Evolutionary conservation across 257 asterid genomes (phyloP), one percentile per base, ranked within the genome.

Genomic region (Coffea canephora): DNA sequence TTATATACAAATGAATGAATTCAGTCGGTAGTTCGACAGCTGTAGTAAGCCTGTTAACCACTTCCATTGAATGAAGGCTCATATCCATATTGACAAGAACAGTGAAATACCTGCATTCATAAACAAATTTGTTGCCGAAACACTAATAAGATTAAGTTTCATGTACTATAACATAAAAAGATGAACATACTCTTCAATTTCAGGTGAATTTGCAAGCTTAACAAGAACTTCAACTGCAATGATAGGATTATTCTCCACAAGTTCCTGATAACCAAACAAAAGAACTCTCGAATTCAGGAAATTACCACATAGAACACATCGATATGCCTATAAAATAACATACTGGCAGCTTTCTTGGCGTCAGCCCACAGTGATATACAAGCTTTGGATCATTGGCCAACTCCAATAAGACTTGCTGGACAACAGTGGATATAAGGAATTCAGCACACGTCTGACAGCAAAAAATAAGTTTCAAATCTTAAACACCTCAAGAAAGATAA

Each of bases 1-100:
- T 91, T 75, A 95, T 95, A 82, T 93, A 93, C 81, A 94, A 91
- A 83, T 93, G 99, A 78, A 95, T 87, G 90, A 93, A 95, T 85
- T 91, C 97, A 9, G 97, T 93, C 27, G 98, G 98, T 82, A 95
- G 96, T 80, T 95, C 97, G 80, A 93, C 95, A n/a, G 97, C 89
- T 19, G 96, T 91, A 39, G 98, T 92, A 78, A 95, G 93, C 86
- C 98, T 90, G 91, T 95, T 95, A 80, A 95, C 99, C 77, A 95
- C 99, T 90, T 95, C 98, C 97, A 95, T 95, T 57, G 98, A 93
- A 79, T 95, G 99, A 86, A 95, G 99, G 86, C 99, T 95, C 99
- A 95, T 95, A 85, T 95, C 99, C 98, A 95, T 93, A 87, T 87
- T 93, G 67, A 92, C 99, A 82, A 95, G 98, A 85, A 95, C 98